Evolutionary conservation across 805 yeast genomes (phyloP).

Genomic region (Kodamaea leandrae): DNA sequence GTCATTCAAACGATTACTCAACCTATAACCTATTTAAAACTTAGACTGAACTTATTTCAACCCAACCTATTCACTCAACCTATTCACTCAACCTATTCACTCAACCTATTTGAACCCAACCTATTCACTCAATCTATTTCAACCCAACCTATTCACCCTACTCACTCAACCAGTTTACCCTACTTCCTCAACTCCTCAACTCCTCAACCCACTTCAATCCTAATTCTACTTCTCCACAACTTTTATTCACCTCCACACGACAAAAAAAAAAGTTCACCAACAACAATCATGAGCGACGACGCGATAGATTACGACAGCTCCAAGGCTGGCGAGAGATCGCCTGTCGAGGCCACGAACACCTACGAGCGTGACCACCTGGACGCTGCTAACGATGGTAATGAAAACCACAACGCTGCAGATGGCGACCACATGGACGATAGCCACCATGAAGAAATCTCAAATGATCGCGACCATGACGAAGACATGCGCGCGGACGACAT

Average conservation of each 20-base stretch:
- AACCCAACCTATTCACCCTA: not conserved
- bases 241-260: constrained; percentile 5
- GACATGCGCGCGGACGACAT: not conserved
- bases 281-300: constrained; percentile 4
- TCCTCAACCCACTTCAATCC: not conserved
- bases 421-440: not conserved
- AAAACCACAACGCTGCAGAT: not conserved
- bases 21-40: no score
- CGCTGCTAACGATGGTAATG: not conserved
- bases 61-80: no score
- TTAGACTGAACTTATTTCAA: no score
- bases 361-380: not conserved
- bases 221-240: not conserved
- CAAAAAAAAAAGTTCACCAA: constrained; percentile 4
- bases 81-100: no score
- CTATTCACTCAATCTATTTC: not conserved
- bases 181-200: not conserved
- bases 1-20: no score
- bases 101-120: no score
- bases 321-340: not conserved
- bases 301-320: not conserved
- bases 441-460: not conserved
- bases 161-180: no score
- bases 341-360: not conserved
- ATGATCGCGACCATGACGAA: not conserved